phyloP scores from a whole-genome alignment of 202 grass and related monocot genomes.

The Panicum hallii region DNA sequence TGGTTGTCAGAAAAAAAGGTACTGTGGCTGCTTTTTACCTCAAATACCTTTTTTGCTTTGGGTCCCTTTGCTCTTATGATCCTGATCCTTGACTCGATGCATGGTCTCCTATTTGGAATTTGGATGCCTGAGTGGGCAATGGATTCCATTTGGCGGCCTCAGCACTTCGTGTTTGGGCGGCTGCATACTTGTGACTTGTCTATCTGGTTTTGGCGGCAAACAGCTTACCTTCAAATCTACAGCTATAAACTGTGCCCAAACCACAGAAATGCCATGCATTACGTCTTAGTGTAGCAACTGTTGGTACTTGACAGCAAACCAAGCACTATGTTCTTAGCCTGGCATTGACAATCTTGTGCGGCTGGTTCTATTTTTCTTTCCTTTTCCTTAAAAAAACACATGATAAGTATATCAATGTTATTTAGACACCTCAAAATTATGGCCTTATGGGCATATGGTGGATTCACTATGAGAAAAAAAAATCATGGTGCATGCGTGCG shows the following conservation, averaged over 20 bases:
- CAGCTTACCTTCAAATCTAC: background rate
- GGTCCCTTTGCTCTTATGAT: slow-evolving; percentile 42
- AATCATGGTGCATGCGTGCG: background rate
- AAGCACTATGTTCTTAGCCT: background rate
- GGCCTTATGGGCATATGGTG: slow-evolving; percentile 8
- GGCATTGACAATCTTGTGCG: background rate
- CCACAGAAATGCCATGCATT: slow-evolving; percentile 5
- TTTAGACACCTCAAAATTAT: slow-evolving; percentile 8
- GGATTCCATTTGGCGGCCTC: slow-evolving; percentile 29
- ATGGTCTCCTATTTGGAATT: slow-evolving; percentile 31
- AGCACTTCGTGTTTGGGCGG: background rate
- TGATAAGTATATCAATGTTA: background rate
- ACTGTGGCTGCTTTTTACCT: slow-evolving; percentile 47
- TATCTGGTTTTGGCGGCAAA: background rate
- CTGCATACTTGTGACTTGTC: background rate
- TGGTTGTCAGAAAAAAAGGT: slow-evolving; percentile 66
- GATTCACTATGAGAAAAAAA: background rate
- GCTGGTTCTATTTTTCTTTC: background rate
- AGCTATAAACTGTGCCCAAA: background rate
- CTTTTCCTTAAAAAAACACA: background rate
- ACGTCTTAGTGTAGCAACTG: background rate
- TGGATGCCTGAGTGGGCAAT: slow-evolving; percentile 38
- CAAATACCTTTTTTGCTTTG: slow-evolving; percentile 42
- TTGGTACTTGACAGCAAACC: background rate
- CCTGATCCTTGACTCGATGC: slow-evolving; percentile 43